Base-by-base conservation (phyloP, 2,329 filamentous ascomycete species). In the Cladosporium sp. region DNA sequence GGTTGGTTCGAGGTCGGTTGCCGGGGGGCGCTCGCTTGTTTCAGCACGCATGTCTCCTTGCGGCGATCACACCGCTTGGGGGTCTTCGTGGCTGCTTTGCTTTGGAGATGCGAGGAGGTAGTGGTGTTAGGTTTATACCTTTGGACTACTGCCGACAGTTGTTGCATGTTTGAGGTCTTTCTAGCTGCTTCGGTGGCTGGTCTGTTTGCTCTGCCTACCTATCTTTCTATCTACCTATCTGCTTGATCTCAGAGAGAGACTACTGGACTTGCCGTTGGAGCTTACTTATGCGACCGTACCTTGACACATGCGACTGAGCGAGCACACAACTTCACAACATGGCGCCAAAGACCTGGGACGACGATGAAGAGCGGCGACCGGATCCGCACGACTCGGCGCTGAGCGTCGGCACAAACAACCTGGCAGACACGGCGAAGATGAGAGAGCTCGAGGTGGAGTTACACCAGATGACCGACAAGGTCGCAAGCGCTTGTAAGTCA, bases 401-500 rank as follows among this genome's bases (percentile, higher is more conserved):
- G 86, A 88, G 75, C 80, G 83, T 68, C 84, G 66, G 68, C 14
- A 65, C 68, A 55, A 68, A 47, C 21, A 30, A 55, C 12, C 41
- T 21, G 38, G 38, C 15, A 21, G 67, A 68, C 26, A 67, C 57
- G 47, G 51, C 61, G 11, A 64, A 64, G 30, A 63, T 92, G 73
- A 80, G 84, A 69, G 89, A 92, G 72, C 83, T 94, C 54, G 87
- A 93, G 77, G 83, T 85, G 41, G 90, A 93, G 74, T 87, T 93
- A 64, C 84, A 85, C 65, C 78, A 88, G 64, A 84, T 93, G 66
- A 92, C 88, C 76, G 83, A 90, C 71, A 92, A 91, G 78, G 89
- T 89, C 65, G 85, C 88, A 3, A 86, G 87, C 65, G 82, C 84
- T 70, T 83, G 85, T 86, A 78, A 64, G 83, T 21, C 77, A 52